Base-by-base conservation (phyloP, 768 basidiomycete genomes). In the Lentinus brumalis region DNA sequence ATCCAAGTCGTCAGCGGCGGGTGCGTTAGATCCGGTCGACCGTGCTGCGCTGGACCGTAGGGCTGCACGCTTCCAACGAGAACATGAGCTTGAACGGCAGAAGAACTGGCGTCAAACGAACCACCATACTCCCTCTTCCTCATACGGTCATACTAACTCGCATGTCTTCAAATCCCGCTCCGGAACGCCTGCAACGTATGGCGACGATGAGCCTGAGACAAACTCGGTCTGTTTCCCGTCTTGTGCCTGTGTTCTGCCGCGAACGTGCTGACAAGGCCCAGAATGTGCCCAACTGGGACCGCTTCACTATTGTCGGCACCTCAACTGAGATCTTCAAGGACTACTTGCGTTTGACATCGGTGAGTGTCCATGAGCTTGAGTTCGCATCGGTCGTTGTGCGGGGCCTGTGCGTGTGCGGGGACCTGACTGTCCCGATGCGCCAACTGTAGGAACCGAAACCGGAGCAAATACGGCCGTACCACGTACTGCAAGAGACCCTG, bases 261-360 rank as follows among this genome's bases (percentile, higher is more conserved):
- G 40, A 40, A n/a, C 29, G 53, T 56, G 6, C 35, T 50, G 47
- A 29, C 52, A 46, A 39, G 46, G 46, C 40, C 6, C 66, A 98
- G 96, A 96, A 96, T 68, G 95, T 96, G 9, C 88, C 94, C 55
- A 89, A 96, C 71, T 99, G 97, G 97, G 97, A 99, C 77, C 86
- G 86, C 60, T 83, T 87, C 74, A 98, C 96, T 7, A 98, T 99
- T 68, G 94, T 96, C 57, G 97, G 97, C 52, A 96, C 90, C 44
- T 94, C 84, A 55, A 81, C 82, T 68, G 91, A 91, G 66, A 77
- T 97, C 29, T 98, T 98, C 81, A 99, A 98, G 78, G 92, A 96
- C 62, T 99, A 98, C 74, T 79, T 99, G 16, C 87, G 97, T 46
- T 77, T 99, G 58, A 99, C 97, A 49, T 89, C 92, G 66, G 95